phyloP scores from a whole-genome alignment of 2,329 filamentous ascomycete genomes.

The Xylaria digitata region DNA sequence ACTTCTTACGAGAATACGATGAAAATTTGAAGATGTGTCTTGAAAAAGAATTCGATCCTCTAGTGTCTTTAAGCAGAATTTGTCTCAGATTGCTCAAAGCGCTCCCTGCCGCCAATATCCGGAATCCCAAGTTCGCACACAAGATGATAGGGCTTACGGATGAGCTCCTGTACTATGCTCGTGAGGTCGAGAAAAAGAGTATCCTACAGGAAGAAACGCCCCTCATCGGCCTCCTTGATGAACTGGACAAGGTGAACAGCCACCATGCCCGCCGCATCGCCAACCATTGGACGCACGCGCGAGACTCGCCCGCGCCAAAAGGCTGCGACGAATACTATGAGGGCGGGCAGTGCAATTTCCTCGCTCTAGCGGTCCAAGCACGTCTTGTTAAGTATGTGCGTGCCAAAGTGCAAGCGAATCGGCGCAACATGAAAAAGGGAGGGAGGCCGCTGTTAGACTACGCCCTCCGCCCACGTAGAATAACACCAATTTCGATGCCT shows the following conservation, averaged over 20 bases:
- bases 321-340: neutral
- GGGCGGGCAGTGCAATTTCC: neutral
- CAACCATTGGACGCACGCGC: neutral
- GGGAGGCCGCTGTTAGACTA: neutral
- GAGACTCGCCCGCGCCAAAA: neutral
- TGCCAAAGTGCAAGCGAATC: neutral
- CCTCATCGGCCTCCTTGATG: neutral
- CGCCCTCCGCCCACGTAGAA: neutral
- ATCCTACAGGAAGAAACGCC: neutral
- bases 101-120: neutral
- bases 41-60: neutral
- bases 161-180: conserved; percentile 7
- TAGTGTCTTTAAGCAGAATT: neutral
- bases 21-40: neutral
- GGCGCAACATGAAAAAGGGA: neutral
- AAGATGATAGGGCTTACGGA: neutral
- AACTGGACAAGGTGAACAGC: conserved; percentile 1
- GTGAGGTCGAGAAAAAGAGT: neutral
- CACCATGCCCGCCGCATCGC: neutral
- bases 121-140: neutral
- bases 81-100: neutral
- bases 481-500: no score
- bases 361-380: neutral
- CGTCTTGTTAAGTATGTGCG: conserved; percentile 2
- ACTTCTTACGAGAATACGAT: neutral